Base-by-base conservation (phyloP, 164 flowering plant species). In the Liquidambar formosana region DNA sequence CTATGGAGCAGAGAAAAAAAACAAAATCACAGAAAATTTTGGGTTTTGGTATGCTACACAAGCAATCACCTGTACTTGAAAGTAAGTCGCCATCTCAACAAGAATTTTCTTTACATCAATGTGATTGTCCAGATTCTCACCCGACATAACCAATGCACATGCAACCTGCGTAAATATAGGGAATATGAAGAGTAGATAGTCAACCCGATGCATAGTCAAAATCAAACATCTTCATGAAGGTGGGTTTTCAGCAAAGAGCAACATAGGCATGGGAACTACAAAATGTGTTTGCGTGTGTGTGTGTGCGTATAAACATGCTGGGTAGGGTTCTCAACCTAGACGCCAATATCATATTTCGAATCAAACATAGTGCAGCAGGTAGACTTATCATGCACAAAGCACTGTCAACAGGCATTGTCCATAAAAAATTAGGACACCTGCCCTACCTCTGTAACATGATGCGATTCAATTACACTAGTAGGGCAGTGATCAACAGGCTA, bases 61-160 rank as follows among this genome's bases (percentile, higher is more conserved):
- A 69, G 58, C 8, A 53, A 71, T 76, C 67, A 91, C 99, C 97
- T 95, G 99, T 11, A 95, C 98, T 93, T 95, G 99, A 68, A 95
- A 95, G 78, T 95, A 95, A 61, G 79, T 90, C 65, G 97, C 98
- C 98, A 95, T 95, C 47, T 93, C 96, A 63, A 93, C 74, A 46
- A 95, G 94, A 74, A 88, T 81, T 75, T 93, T 75, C 84, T 91
- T 87, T 21, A 89, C 98, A 71, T 80, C 84, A 65, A 48, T 21
- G 75, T 91, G 97, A 41, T 87, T 80, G 49, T 93, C 96, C 72
- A 93, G 79, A 70, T 90, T 79, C 85, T 93, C 92, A 26, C 95
- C 97, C 1, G 89, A 72, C 89, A 93, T 88, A 27, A 95, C 78
- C 79, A 95, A 80, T 71, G 98, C 99, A 80, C 98, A 95, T n/a